Evolutionary conservation across 2,329 filamentous ascomycete genomes (phyloP).

Genomic region (Triangularia verruculosa): DNA sequence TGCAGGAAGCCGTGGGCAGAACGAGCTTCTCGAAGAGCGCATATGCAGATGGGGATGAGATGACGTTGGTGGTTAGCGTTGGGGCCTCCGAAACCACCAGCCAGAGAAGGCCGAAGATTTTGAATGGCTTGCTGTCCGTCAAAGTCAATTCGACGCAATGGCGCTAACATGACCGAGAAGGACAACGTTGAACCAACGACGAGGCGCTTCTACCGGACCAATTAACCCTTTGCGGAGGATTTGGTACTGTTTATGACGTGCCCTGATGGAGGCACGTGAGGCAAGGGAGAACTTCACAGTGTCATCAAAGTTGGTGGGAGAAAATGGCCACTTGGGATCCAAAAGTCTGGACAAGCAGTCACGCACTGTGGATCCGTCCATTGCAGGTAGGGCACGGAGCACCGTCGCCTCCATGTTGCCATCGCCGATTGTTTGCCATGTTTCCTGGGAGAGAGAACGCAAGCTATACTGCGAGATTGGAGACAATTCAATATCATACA

Average conservation of each 20-base stretch:
- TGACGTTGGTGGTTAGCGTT: background rate
- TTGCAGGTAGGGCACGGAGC: background rate
- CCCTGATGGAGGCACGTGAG: background rate
- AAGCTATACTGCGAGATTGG: too few relatives aligned
- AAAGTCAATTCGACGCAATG: background rate
- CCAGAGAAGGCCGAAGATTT: too few relatives aligned
- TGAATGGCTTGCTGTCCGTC: background rate
- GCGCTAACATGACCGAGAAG: background rate
- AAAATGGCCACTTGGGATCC: background rate
- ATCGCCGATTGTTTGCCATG: background rate
- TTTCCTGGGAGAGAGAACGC: background rate
- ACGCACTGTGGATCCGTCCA: constrained; percentile 1
- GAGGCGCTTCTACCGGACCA: background rate
- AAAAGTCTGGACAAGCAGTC: background rate
- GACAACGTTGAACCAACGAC: background rate
- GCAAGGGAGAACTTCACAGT: background rate
- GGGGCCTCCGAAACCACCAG: background rate
- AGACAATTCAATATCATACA: too few relatives aligned
- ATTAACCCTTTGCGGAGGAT: background rate
- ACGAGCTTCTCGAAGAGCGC: background rate
- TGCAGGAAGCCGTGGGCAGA: background rate
- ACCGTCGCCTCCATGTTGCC: background rate
- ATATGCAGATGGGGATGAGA: constrained; percentile 4
- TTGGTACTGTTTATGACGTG: background rate
- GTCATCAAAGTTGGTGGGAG: background rate